phyloP scores from a whole-genome alignment of 1,139 yeast species.

The Candida tunisiensis region DNA sequence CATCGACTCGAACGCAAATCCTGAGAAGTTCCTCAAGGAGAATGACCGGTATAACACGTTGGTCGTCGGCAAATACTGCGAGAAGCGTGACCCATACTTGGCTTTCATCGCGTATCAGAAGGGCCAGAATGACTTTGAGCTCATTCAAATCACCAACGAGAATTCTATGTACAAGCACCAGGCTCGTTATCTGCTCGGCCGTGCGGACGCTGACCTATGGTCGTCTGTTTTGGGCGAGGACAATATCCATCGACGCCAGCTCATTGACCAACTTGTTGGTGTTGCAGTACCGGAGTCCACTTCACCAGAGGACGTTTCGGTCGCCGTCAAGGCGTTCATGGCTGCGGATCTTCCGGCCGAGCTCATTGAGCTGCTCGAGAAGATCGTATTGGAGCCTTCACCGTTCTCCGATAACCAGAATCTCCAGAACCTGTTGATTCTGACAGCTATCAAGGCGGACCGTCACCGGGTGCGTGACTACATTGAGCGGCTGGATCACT shows the following conservation, averaged over 20 bases:
- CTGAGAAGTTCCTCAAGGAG: constrained; percentile 90
- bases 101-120: constrained; percentile 96
- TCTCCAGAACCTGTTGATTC: constrained; percentile 76
- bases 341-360: constrained; percentile 86
- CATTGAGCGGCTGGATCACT: constrained; percentile 79
- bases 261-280: constrained; percentile 87
- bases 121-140: constrained; percentile 82
- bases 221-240: constrained; percentile 55
- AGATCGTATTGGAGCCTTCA: constrained; percentile 91
- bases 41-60: constrained; percentile 79
- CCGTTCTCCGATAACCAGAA: constrained; percentile 93
- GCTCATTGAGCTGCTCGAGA: constrained; percentile 84
- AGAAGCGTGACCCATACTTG: constrained; percentile 94
- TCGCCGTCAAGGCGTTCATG: constrained; percentile 96
- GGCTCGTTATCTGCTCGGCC: constrained; percentile 79
- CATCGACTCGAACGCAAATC: constrained; percentile 93
- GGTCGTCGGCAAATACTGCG: constrained; percentile 96
- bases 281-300: constrained; percentile 93
- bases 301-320: constrained; percentile 91
- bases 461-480: constrained; percentile 68
- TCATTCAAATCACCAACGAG: constrained; percentile 84
- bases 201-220: constrained; percentile 80
- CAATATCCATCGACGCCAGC: constrained; percentile 74
- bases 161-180: constrained; percentile 97
- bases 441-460: constrained; percentile 94